Conservation (phyloP, 371 early-diverging fungal species). For the Dipsacomyces acuminosporus region DNA sequence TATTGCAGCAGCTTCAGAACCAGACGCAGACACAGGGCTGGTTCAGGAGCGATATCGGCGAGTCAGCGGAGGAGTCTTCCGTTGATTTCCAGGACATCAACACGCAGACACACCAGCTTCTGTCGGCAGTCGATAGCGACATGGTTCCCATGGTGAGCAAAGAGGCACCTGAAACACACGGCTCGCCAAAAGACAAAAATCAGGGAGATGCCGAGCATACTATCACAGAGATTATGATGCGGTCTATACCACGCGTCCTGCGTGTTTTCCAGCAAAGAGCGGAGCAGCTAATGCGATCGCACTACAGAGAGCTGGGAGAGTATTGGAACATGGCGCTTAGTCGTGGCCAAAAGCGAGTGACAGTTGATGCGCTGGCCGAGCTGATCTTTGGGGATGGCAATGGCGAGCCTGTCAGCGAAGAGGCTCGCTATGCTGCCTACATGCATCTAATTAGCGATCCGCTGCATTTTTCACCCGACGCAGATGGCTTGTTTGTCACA, state of each 20-base stretch:
- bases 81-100: not conserved
- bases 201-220: conserved; percentile 5
- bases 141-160: not conserved
- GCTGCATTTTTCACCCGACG: conserved; percentile 45
- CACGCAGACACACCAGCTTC: not conserved
- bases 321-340: conserved; percentile 22
- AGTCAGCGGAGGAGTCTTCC: not conserved
- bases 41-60: not conserved
- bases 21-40: not conserved
- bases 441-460: conserved; percentile 53
- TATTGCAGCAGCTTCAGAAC: conserved; percentile 8
- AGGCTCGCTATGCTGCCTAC: conserved; percentile 55
- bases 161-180: not conserved
- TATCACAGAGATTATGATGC: conserved; percentile 9
- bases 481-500: conserved; percentile 47
- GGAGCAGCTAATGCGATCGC: conserved; percentile 26
- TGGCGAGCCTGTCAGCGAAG: conserved; percentile 7
- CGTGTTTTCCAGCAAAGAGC: conserved; percentile 16
- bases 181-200: too few species aligned
- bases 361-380: conserved; percentile 31
- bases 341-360: conserved; percentile 18
- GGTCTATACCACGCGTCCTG: conserved; percentile 13
- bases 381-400: conserved; percentile 20
- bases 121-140: too few species aligned
- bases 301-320: conserved; percentile 23